Percentiles rank a stretch among this genome's conserved stretches.
Evolutionary conservation across 1,284 basidiomycete species (phyloP).

Genomic region (Apiotrichum gamsii): DNA sequence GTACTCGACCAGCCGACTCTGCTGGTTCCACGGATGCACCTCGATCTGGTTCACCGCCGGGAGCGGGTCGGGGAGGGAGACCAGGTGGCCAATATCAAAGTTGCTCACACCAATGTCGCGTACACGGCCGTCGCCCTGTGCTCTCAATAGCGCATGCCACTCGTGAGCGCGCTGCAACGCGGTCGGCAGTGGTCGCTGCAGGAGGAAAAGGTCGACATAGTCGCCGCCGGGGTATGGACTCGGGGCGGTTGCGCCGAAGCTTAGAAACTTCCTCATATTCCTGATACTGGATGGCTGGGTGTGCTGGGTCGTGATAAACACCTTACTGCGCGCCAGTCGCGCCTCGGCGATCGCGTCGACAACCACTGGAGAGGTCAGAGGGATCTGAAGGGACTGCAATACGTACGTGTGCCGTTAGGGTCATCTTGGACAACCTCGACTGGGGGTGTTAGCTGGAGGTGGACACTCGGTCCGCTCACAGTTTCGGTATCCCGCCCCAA

Average conservation of each 20-base stretch:
- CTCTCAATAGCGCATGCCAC: conserved; percentile 30
- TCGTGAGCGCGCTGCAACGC: conserved; percentile 28
- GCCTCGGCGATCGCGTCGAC: conserved; percentile 20
- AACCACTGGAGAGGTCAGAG: conserved; percentile 32
- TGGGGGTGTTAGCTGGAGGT: neutral
- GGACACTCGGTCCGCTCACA: conserved; percentile 41
- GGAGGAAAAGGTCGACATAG: conserved; percentile 72
- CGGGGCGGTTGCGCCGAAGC: too few relatives aligned
- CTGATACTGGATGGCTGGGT: too few relatives aligned
- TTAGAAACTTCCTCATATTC: too few relatives aligned
- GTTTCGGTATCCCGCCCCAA: conserved; percentile 63
- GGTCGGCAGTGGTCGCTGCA: conserved; percentile 52
- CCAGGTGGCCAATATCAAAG: conserved; percentile 67
- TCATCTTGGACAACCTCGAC: conserved; percentile 59
- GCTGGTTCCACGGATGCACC: conserved; percentile 65
- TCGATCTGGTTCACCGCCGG: conserved; percentile 83
- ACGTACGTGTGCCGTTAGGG: conserved; percentile 63
- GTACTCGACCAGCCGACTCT: conserved; percentile 68
- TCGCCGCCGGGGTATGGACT: too few relatives aligned
- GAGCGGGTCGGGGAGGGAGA: conserved; percentile 61
- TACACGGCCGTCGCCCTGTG: conserved; percentile 59
- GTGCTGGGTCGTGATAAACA: conserved; percentile 57
- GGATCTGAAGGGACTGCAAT: too few relatives aligned
- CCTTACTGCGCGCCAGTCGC: conserved; percentile 29
- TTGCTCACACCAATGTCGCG: conserved; percentile 70